phyloP scores from a whole-genome alignment of 208 protist species.

The Trypanosoma mega region DNA sequence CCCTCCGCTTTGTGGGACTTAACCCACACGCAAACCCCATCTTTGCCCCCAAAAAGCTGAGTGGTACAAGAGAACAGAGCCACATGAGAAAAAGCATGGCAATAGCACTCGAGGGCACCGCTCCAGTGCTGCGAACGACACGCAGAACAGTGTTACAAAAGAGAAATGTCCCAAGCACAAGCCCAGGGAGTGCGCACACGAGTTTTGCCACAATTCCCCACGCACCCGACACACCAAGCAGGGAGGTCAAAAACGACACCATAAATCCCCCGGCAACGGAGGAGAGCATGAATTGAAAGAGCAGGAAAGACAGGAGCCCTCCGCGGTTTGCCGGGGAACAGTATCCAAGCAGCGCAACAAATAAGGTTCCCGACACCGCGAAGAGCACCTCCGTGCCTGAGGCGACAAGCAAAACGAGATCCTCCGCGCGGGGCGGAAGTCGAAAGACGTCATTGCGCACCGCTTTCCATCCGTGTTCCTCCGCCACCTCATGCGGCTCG shows the following conservation, averaged over 20 bases:
- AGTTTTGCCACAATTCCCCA: conserved; percentile 64
- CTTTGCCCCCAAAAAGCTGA: conserved; percentile 84
- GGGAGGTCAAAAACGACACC: conserved; percentile 48
- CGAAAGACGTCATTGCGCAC: conserved; percentile 90
- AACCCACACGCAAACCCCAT: conserved; percentile 71
- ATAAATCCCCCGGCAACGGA: conserved; percentile 63
- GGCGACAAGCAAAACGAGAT: conserved; percentile 71
- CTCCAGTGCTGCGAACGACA: conserved; percentile 4
- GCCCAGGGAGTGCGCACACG: conserved; percentile 23
- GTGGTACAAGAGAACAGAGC: conserved; percentile 84
- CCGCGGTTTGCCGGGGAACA: conserved; percentile 85
- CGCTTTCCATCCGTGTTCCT: conserved; percentile 90
- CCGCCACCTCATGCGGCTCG: conserved; percentile 30
- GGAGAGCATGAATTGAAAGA: conserved; percentile 31
- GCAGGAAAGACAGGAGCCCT: conserved; percentile 51
- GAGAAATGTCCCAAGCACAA: conserved; percentile 30
- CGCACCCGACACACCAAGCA: conserved; percentile 34
- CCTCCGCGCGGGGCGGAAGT: conserved; percentile 40
- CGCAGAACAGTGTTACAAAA: conserved; percentile 32
- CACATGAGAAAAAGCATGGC: conserved; percentile 39
- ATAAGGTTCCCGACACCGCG: conserved; percentile 43
- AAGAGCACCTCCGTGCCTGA: conserved; percentile 77
- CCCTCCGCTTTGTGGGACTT: conserved; percentile 45
- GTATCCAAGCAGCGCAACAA: conserved; percentile 88
- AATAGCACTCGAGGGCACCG: conserved; percentile 23